These are phyloP conservation scores for Diaporthe eres DNA, from an alignment of 2,329 filamentous ascomycete species.

Conservation along the genomic window DNA sequence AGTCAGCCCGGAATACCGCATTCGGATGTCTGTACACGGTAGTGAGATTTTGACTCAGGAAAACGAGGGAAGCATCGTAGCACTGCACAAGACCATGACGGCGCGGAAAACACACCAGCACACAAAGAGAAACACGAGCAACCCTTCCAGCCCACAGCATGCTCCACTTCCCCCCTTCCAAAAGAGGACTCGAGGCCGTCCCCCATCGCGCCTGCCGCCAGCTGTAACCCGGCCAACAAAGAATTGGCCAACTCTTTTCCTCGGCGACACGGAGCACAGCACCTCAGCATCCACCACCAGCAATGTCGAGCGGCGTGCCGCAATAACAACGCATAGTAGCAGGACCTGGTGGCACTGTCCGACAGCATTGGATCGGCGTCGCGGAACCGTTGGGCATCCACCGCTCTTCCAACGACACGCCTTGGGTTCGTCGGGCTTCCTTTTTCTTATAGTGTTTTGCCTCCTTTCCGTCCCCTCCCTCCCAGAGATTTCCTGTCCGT, in stretches of 20 bases:
- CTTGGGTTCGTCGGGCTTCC: background rate
- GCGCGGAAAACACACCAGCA: background rate
- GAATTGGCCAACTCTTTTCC: slow-evolving; percentile 22
- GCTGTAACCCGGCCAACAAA: background rate
- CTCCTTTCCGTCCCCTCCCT: background rate
- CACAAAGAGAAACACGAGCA: slow-evolving; percentile 16
- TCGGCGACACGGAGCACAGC: slow-evolving; percentile 14
- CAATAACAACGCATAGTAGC: slow-evolving; percentile 13
- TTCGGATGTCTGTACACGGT: background rate
- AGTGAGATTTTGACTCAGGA: background rate
- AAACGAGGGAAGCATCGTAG: background rate
- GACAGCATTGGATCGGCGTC: slow-evolving; percentile 23
- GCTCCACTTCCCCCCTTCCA: background rate
- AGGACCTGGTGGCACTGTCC: background rate
- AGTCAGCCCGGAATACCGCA: background rate
- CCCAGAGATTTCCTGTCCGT: background rate
- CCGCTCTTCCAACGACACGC: background rate
- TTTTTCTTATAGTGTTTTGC: background rate
- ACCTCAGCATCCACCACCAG: slow-evolving; percentile 9
- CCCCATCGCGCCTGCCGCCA: background rate
- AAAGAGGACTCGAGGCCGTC: slow-evolving; percentile 21
- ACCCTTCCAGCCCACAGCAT: background rate
- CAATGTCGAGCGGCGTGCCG: background rate
- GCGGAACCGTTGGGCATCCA: slow-evolving; percentile 29
- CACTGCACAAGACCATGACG: background rate